These are phyloP conservation scores for Ceratocystis ficicola DNA, from an alignment of 2,329 filamentous ascomycete genomes.

Conservation along the genomic window DNA sequence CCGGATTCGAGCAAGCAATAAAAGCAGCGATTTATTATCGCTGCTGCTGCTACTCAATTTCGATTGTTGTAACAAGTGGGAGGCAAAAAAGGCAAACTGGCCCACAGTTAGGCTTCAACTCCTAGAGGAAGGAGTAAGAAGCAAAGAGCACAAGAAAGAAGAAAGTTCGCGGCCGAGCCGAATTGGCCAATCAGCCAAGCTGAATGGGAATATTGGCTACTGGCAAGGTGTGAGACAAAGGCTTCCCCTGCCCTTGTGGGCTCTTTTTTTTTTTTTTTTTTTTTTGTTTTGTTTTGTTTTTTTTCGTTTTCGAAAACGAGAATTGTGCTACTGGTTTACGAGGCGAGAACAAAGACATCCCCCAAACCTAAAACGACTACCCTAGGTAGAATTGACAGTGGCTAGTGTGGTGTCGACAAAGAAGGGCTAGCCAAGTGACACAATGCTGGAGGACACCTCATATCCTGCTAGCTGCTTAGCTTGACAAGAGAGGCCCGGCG, in stretches of 20 bases:
- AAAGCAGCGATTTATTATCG: neutral
- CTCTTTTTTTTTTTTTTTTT: neutral
- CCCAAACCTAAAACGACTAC: neutral
- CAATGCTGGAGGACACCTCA: neutral
- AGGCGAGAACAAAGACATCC: conserved; percentile 1
- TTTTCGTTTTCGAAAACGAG: neutral
- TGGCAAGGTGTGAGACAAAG: neutral
- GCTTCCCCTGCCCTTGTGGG: neutral
- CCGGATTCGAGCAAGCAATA: neutral
- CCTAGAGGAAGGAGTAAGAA: neutral
- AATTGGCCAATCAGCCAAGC: neutral
- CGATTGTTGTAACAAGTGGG: neutral
- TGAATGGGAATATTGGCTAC: neutral
- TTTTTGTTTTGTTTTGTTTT: neutral
- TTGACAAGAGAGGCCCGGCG: too few species aligned
- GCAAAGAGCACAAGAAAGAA: neutral
- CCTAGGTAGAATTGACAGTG: neutral
- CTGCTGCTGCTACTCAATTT: neutral
- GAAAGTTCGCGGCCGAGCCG: neutral
- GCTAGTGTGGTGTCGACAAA: neutral
- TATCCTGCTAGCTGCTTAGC: neutral
- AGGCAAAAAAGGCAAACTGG: neutral
- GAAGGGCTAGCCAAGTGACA: neutral
- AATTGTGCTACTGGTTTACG: neutral
- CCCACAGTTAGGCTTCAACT: conserved; percentile 3